These are phyloP conservation scores for Parathielavia appendiculata DNA, from an alignment of 495 filamentous ascomycete genomes.

Conservation along the genomic window DNA sequence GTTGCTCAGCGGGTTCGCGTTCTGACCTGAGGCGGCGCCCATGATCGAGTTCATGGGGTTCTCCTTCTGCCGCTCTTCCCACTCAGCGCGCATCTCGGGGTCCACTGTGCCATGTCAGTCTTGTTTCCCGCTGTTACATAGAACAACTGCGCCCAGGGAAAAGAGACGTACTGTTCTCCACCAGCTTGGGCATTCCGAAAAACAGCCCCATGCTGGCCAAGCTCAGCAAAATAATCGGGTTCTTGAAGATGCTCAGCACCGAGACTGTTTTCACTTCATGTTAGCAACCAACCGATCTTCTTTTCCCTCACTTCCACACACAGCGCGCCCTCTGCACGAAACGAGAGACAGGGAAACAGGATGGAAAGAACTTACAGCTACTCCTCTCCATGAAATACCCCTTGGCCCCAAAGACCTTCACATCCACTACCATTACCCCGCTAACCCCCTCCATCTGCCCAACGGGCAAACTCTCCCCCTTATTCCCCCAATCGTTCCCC, in stretches of 20 bases:
- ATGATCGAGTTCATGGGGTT: conserved; percentile 54
- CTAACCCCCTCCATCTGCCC: conserved; percentile 17
- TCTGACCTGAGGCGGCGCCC: conserved; percentile 38
- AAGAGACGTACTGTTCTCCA: conserved; percentile 81
- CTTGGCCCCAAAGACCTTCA: conserved; percentile 56
- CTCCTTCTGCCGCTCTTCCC: conserved; percentile 80
- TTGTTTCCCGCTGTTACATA: not conserved
- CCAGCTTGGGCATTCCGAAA: conserved; percentile 84
- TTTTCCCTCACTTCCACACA: not conserved
- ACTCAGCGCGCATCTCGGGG: conserved; percentile 85
- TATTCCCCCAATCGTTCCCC: conserved; percentile 84
- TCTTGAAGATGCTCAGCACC: conserved; percentile 69
- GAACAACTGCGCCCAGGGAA: no score
- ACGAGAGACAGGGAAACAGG: not conserved
- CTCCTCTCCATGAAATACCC: conserved; percentile 67
- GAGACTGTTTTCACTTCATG: conserved; percentile 32
- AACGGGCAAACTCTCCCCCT: conserved; percentile 56
- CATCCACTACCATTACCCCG: conserved; percentile 46
- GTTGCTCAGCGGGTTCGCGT: conserved; percentile 53
- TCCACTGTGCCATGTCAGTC: conserved; percentile 61
- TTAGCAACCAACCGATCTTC: no score
- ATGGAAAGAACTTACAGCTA: conserved; percentile 57
- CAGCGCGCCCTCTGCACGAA: not conserved
- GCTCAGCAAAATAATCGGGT: conserved; percentile 90
- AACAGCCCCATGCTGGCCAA: conserved; percentile 74